phyloP scores from a whole-genome alignment of 139 green algal species.

The Chlorella sp. region DNA sequence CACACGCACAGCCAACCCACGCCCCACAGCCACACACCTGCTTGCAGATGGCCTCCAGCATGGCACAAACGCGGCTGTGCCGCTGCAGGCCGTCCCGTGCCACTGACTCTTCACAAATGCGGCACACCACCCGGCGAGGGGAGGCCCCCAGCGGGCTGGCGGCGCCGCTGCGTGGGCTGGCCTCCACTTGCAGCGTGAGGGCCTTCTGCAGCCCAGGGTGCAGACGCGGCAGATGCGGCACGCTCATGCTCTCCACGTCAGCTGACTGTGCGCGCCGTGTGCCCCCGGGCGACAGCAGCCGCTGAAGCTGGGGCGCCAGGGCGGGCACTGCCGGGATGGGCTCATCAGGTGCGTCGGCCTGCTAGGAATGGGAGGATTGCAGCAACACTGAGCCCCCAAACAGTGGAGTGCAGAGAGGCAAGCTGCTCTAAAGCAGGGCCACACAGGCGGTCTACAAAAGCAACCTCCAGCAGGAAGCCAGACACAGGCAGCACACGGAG shows the following conservation, averaged over 20 bases:
- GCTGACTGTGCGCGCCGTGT: constrained; percentile 21
- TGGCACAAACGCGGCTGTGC: constrained; percentile 51
- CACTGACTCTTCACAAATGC: constrained; percentile 60
- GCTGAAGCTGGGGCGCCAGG: neutral
- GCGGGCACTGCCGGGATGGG: neutral
- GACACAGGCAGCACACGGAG: too few relatives aligned
- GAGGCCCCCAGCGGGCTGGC: neutral
- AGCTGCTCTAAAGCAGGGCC: neutral
- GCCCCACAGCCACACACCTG: neutral
- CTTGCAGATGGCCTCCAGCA: constrained; percentile 49
- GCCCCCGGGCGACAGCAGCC: neutral
- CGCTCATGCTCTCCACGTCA: constrained; percentile 7
- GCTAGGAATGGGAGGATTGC: neutral
- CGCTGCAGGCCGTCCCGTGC: constrained; percentile 28
- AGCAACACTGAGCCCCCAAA: too few relatives aligned
- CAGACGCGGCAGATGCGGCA: constrained; percentile 6
- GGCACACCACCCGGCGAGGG: constrained; percentile 47
- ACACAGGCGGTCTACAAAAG: neutral
- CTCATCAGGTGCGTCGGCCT: neutral
- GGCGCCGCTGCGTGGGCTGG: neutral
- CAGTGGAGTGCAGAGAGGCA: too few relatives aligned
- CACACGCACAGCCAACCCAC: neutral
- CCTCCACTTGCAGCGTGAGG: constrained; percentile 30
- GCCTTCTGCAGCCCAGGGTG: constrained; percentile 28
- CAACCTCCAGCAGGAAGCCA: too few relatives aligned